These are phyloP conservation scores for Tylopilus sp. DNA, from an alignment of 1,284 basidiomycete species.

Conservation along the genomic window DNA sequence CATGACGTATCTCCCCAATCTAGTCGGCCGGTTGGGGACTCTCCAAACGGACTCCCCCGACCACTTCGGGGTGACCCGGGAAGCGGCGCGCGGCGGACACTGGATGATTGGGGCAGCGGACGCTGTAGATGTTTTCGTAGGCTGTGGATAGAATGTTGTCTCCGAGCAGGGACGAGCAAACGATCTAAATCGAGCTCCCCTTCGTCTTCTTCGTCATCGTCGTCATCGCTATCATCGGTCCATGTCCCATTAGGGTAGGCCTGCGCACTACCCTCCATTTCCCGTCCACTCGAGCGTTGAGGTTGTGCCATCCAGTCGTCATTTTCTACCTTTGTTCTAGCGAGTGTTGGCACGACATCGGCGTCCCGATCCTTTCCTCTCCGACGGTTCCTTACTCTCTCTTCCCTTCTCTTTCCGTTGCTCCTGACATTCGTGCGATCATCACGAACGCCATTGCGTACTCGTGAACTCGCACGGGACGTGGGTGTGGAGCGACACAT, in stretches of 20 bases:
- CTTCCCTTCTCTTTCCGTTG: conserved; percentile 21
- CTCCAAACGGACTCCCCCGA: conserved; percentile 30
- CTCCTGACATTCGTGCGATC: conserved; percentile 15
- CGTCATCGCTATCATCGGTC: conserved; percentile 42
- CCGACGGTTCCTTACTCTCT: conserved; percentile 11
- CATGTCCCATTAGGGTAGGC: conserved; percentile 30
- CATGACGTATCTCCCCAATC: conserved; percentile 39
- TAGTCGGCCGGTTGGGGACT: conserved; percentile 8
- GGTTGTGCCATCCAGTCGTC: conserved; percentile 49
- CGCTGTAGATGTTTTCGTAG: conserved; percentile 67
- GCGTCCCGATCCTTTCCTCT: conserved; percentile 36
- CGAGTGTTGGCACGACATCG: conserved; percentile 52
- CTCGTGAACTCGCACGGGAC: conserved; percentile 56
- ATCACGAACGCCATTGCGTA: conserved; percentile 39
- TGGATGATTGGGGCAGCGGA: conserved; percentile 9
- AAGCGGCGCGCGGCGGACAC: conserved; percentile 13
- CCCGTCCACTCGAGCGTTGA: conserved; percentile 36
- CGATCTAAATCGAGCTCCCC: conserved; percentile 73
- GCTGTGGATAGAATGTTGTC: conserved; percentile 77
- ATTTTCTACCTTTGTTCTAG: conserved; percentile 53
- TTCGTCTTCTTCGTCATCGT: conserved; percentile 63
- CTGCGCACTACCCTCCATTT: conserved; percentile 31
- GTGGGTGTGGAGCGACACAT: conserved; percentile 73
- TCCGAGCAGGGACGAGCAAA: conserved; percentile 75
- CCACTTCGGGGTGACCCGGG: conserved; percentile 29